A percentile compares a stretch with the other conserved stretches of the same genome.
These are phyloP conservation scores for Emericellopsis atlantica DNA, from an alignment of 2,329 filamentous ascomycete species.

Conservation along the genomic window DNA sequence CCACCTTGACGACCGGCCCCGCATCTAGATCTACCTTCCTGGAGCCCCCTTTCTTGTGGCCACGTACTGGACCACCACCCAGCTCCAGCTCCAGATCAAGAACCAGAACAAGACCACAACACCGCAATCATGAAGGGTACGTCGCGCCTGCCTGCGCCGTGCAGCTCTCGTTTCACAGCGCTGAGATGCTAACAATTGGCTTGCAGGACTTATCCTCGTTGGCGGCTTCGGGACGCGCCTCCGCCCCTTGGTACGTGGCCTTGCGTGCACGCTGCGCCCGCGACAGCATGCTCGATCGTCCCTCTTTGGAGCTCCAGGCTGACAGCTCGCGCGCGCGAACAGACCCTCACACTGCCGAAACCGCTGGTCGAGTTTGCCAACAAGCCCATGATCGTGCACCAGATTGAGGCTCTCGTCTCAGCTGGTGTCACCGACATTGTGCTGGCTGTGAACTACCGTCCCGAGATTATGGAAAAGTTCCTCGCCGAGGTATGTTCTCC, in stretches of 20 bases:
- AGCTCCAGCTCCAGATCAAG: too few relatives aligned
- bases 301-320: neutral
- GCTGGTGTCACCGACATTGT: slow-evolving; percentile 97
- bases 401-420: slow-evolving; percentile 86
- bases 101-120: neutral
- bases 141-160: neutral
- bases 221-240: slow-evolving; percentile 98
- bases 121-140: slow-evolving; percentile 24
- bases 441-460: slow-evolving; percentile 95
- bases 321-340: slow-evolving; percentile 4
- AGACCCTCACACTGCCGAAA: slow-evolving; percentile 96
- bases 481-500: slow-evolving; percentile 59
- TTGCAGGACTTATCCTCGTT: slow-evolving; percentile 88
- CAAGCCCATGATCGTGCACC: slow-evolving; percentile 98
- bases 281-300: slow-evolving; percentile 1
- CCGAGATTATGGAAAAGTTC: slow-evolving; percentile 92
- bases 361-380: slow-evolving; percentile 97
- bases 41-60: too few relatives aligned
- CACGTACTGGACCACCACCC: too few relatives aligned
- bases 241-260: slow-evolving; percentile 67
- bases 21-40: too few relatives aligned
- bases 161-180: too few relatives aligned
- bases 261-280: slow-evolving; percentile 4
- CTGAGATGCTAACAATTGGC: slow-evolving; percentile 7
- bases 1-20: too few relatives aligned